These are phyloP conservation scores for Viridothelium virens DNA, from an alignment of 495 filamentous ascomycete genomes.

Conservation along the genomic window DNA sequence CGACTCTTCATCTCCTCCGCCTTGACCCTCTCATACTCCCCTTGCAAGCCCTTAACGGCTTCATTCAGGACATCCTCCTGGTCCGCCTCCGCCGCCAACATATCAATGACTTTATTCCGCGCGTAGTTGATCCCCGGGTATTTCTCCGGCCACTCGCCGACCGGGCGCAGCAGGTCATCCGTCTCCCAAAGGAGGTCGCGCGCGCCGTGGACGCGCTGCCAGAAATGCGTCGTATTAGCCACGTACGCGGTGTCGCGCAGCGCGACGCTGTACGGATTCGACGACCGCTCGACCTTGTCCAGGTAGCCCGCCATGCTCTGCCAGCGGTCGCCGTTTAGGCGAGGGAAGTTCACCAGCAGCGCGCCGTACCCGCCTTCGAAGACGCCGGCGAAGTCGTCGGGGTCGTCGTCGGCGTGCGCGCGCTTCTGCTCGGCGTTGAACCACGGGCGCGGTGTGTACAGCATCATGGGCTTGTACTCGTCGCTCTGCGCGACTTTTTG, in stretches of 20 bases:
- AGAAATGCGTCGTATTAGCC: slow-evolving; percentile 17
- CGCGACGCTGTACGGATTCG: slow-evolving; percentile 14
- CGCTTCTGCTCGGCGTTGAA: slow-evolving; percentile 36
- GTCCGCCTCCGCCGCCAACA: slow-evolving; percentile 6
- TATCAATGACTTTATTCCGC: neutral
- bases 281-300: neutral
- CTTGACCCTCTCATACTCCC: neutral
- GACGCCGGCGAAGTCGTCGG: neutral
- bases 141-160: neutral
- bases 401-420: neutral
- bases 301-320: slow-evolving; percentile 21
- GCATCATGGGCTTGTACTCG: slow-evolving; percentile 27
- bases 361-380: slow-evolving; percentile 34
- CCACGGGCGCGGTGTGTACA: slow-evolving; percentile 38
- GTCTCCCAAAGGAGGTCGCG: slow-evolving; percentile 1
- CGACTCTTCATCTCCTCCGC: slow-evolving; percentile 5
- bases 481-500: slow-evolving; percentile 29
- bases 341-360: slow-evolving; percentile 38
- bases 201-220: slow-evolving; percentile 16
- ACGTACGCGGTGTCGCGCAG: slow-evolving; percentile 23
- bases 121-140: slow-evolving; percentile 6
- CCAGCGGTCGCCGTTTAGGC: slow-evolving; percentile 27
- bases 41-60: neutral
- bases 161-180: slow-evolving; percentile 9
- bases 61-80: neutral